These are phyloP conservation scores for Phialocephala subalpina DNA, from an alignment of 2,329 filamentous ascomycete genomes.

Conservation along the genomic window DNA sequence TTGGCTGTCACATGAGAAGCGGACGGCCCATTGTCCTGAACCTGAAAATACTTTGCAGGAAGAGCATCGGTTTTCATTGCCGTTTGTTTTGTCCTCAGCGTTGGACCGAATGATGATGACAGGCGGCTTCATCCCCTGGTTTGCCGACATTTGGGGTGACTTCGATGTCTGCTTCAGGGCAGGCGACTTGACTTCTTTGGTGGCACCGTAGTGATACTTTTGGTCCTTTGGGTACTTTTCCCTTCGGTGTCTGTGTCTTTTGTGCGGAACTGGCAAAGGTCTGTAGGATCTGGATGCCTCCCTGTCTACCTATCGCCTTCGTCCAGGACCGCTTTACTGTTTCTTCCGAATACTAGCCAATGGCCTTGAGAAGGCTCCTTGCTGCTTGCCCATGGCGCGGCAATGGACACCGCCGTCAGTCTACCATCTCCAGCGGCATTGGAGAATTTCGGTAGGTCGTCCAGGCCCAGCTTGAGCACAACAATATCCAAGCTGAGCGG, in stretches of 20 bases:
- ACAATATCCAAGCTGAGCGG: slow-evolving; percentile 32
- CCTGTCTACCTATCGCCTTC: slow-evolving; percentile 29
- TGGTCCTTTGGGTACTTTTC: neutral
- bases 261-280: slow-evolving; percentile 1
- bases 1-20: neutral
- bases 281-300: slow-evolving; percentile 20
- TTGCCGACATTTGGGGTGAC: neutral
- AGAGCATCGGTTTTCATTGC: slow-evolving; percentile 19
- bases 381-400: slow-evolving; percentile 24
- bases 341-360: slow-evolving; percentile 30
- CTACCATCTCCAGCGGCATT: slow-evolving; percentile 19
- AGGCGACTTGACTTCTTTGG: neutral
- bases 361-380: slow-evolving; percentile 27
- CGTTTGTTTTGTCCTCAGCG: slow-evolving; percentile 21
- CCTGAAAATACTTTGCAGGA: slow-evolving; percentile 1
- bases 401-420: slow-evolving; percentile 24
- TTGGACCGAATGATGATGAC: neutral
- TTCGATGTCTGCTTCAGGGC: neutral
- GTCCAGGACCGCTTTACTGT: slow-evolving; percentile 30
- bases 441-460: slow-evolving; percentile 16
- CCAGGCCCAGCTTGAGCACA: slow-evolving; percentile 22
- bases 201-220: neutral
- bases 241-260: neutral
- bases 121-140: neutral
- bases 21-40: neutral